These are phyloP conservation scores for Cercospora sojina DNA, from an alignment of 2,329 filamentous ascomycete genomes.

Conservation along the genomic window DNA sequence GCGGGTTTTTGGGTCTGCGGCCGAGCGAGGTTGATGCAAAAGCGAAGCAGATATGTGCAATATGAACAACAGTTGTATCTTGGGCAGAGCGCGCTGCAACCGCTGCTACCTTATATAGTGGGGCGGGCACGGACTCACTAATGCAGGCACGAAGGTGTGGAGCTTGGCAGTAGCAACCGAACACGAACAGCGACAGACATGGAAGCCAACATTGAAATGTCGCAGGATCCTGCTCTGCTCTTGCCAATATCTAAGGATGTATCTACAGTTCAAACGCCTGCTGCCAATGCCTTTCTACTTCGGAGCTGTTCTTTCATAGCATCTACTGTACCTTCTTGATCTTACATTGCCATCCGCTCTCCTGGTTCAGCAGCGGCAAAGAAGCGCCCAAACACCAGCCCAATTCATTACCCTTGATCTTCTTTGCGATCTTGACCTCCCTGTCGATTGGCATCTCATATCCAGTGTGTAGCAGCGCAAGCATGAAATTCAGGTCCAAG, in stretches of 20 bases:
- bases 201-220: neutral
- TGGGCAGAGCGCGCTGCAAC: neutral
- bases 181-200: neutral
- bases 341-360: slow-evolving; percentile 35
- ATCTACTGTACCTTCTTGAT: slow-evolving; percentile 23
- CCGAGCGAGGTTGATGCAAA: neutral
- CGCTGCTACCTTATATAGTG: slow-evolving; percentile 1
- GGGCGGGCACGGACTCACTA: neutral
- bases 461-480: slow-evolving; percentile 85
- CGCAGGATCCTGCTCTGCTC: neutral
- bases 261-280: slow-evolving; percentile 11
- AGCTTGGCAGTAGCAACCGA: neutral
- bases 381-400: slow-evolving; percentile 97
- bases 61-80: slow-evolving; percentile 4
- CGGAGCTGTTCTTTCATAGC: neutral
- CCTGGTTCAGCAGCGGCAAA: slow-evolving; percentile 35
- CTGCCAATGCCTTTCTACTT: slow-evolving; percentile 11
- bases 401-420: slow-evolving; percentile 94
- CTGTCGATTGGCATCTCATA: slow-evolving; percentile 97
- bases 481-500: slow-evolving; percentile 94
- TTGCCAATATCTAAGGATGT: neutral
- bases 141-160: slow-evolving; percentile 1
- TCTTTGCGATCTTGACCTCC: slow-evolving; percentile 97
- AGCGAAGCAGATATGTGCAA: neutral
- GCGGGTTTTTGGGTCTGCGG: neutral